Conservation (phyloP, 2,329 filamentous ascomycete genomes). For the Colletotrichum karsti region DNA sequence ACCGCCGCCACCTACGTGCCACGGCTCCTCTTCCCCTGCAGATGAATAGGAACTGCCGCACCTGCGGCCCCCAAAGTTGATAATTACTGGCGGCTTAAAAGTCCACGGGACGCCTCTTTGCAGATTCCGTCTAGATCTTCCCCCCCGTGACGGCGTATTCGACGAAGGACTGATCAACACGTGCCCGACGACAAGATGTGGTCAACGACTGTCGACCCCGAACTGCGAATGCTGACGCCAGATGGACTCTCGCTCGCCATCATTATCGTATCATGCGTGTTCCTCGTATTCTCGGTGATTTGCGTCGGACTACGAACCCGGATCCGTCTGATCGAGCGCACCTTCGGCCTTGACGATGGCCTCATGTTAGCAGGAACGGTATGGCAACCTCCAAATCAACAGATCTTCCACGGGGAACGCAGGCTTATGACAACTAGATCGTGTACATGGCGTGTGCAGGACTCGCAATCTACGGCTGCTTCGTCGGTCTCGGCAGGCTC, state of each 20-base stretch:
- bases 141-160: background rate
- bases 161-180: background rate
- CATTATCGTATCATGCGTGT: slow-evolving; percentile 21
- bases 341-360: slow-evolving; percentile 29
- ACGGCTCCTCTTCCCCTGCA: background rate
- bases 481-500: slow-evolving; percentile 33
- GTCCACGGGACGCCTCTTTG: background rate
- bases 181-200: slow-evolving; percentile 12
- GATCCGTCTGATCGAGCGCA: slow-evolving; percentile 16
- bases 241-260: slow-evolving; percentile 18
- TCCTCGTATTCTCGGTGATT: slow-evolving; percentile 18
- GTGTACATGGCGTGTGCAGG: slow-evolving; percentile 28
- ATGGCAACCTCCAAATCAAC: background rate
- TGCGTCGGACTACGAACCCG: slow-evolving; percentile 18
- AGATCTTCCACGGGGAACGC: background rate
- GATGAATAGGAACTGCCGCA: slow-evolving; percentile 8
- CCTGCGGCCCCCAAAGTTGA: background rate
- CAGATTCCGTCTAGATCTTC: background rate
- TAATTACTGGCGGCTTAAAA: slow-evolving; percentile 6
- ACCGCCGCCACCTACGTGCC: background rate
- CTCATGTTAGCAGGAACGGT: slow-evolving; percentile 30
- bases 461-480: slow-evolving; percentile 29
- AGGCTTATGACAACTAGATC: slow-evolving; percentile 13
- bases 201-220: slow-evolving; percentile 21
- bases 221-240: slow-evolving; percentile 18